Percentiles rank a stretch among this genome's conserved stretches.
Evolutionary conservation across 192 early-diverging fungal genomes (phyloP).

Genomic region (Podila horticola): DNA sequence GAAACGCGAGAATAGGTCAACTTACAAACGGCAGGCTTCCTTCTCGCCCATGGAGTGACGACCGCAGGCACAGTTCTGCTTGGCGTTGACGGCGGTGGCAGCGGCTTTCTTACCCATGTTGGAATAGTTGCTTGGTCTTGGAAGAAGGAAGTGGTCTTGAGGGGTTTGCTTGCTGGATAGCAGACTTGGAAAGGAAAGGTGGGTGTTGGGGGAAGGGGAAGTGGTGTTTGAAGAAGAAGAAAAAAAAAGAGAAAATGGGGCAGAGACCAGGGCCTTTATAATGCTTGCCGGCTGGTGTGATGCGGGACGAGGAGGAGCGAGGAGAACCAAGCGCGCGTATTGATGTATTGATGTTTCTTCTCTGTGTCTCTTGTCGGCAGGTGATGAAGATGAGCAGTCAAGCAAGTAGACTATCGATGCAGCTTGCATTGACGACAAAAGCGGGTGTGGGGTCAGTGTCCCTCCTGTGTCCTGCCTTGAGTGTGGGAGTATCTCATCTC

Average conservation of each 20-base stretch:
- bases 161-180: background rate
- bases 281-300: background rate
- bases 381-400: background rate
- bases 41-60: conserved; percentile 50
- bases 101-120: conserved; percentile 48
- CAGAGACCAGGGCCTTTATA: background rate
- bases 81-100: conserved; percentile 33
- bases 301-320: background rate
- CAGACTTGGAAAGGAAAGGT: background rate
- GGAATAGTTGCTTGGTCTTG: background rate
- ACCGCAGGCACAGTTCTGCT: conserved; percentile 49
- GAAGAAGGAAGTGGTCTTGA: background rate
- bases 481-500: too few species aligned
- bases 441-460: too few species aligned
- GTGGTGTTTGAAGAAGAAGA: conserved; percentile 3
- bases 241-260: background rate
- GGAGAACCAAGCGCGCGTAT: background rate
- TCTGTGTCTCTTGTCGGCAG: background rate
- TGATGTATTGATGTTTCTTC: background rate
- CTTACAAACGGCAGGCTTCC: conserved; percentile 54
- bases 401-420: too few species aligned
- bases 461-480: too few species aligned
- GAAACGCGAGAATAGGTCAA: conserved; percentile 5
- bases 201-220: background rate
- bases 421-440: too few species aligned